Conservation (phyloP, 257 asterid species). For the Fraxinus pennsylvanica region DNA sequence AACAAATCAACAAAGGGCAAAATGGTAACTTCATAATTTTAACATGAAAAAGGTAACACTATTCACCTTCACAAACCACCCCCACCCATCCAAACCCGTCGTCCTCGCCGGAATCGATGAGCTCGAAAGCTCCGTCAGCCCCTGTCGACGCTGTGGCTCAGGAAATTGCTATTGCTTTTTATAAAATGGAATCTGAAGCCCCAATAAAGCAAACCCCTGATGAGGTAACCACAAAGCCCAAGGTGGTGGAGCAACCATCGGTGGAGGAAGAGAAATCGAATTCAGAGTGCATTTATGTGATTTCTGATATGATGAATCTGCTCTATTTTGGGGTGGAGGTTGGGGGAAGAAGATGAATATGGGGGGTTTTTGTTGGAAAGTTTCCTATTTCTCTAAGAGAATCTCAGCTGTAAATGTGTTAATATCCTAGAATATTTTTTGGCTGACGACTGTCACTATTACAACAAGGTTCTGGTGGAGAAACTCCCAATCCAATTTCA, state of each 20-base stretch:
- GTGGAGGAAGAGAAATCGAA: not conserved
- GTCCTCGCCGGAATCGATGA: conserved; percentile 73
- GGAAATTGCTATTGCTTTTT: conserved; percentile 49
- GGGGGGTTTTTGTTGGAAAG: no score
- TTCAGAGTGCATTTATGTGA: conserved; percentile 4
- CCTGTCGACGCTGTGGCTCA: conserved; percentile 61
- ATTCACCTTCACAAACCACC: no score
- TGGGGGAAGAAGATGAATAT: no score
- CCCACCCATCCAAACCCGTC: conserved; percentile 42
- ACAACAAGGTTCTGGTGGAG: not conserved
- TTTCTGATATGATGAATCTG: conserved; percentile 61
- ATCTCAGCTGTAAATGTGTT: no score
- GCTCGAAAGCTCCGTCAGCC: conserved; percentile 77
- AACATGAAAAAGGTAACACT: no score
- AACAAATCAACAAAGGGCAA: no score
- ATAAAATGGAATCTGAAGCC: conserved; percentile 16
- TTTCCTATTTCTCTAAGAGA: no score
- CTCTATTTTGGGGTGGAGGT: conserved; percentile 50
- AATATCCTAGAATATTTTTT: no score
- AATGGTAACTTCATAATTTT: no score
- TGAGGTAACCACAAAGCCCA: conserved; percentile 28
- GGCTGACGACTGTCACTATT: not conserved
- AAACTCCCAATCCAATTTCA: not conserved
- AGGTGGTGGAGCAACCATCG: not conserved
- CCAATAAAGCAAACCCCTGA: not conserved